Percentiles rank a stretch among this genome's conserved stretches.
These are phyloP conservation scores for Puccinia triticina DNA, from an alignment of 1,284 basidiomycete species.

Conservation along the genomic window DNA sequence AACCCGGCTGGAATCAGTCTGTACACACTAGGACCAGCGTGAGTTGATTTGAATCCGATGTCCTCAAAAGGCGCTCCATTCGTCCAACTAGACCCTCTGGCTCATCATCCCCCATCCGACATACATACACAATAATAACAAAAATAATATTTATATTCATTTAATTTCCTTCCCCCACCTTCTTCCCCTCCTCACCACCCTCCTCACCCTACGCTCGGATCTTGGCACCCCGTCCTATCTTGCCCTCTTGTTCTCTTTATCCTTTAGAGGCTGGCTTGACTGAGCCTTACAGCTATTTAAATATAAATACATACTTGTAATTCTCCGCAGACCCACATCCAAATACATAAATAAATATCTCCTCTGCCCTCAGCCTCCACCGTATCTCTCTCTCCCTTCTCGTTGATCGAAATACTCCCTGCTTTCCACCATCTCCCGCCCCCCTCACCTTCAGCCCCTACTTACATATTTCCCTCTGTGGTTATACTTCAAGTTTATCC, in stretches of 20 bases:
- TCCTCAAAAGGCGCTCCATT: neutral
- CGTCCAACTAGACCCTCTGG: neutral
- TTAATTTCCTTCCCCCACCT: neutral
- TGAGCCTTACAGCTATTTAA: too few relatives aligned
- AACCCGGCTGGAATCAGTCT: neutral
- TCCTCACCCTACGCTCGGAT: slow-evolving; percentile 17
- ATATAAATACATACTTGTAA: slow-evolving; percentile 5
- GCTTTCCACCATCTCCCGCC: neutral
- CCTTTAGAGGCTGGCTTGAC: too few relatives aligned
- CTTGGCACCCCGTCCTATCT: slow-evolving; percentile 10
- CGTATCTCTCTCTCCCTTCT: neutral
- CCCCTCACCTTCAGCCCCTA: neutral
- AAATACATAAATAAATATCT: slow-evolving; percentile 20
- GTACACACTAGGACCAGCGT: slow-evolving; percentile 1
- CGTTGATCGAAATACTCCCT: slow-evolving; percentile 33
- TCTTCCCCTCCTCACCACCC: neutral
- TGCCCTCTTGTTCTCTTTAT: slow-evolving; percentile 12
- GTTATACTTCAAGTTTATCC: neutral
- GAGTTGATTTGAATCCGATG: neutral
- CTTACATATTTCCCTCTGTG: neutral
- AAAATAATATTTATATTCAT: neutral
- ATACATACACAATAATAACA: slow-evolving; percentile 26
- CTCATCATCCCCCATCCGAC: slow-evolving; percentile 1
- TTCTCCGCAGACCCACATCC: slow-evolving; percentile 19
- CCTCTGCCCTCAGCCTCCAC: neutral